A percentile compares a stretch with the other conserved stretches of the same genome.
Conservation (phyloP, 2,329 filamentous ascomycete genomes). For the Cyclaneusma minus region DNA sequence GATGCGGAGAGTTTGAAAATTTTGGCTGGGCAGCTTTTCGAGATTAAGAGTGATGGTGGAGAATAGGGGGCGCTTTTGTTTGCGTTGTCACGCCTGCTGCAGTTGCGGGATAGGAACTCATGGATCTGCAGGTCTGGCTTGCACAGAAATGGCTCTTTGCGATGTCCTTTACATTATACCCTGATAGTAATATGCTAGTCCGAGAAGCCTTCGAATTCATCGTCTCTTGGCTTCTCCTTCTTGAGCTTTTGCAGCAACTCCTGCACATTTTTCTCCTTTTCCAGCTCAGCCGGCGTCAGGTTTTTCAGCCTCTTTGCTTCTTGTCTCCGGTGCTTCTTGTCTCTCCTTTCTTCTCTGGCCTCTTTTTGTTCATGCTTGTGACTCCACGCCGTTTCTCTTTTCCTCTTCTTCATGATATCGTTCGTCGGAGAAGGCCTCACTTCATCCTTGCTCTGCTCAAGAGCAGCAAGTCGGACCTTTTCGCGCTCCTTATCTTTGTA, state of each 20-base stretch:
- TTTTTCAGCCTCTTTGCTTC: slow-evolving; percentile 46
- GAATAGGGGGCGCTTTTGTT: too few species aligned
- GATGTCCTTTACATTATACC: too few species aligned
- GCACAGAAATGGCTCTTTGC: too few species aligned
- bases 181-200: too few species aligned
- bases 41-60: slow-evolving; percentile 19
- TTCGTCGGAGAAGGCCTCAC: slow-evolving; percentile 21
- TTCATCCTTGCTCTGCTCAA: slow-evolving; percentile 31
- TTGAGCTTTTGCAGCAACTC: slow-evolving; percentile 50
- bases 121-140: too few species aligned
- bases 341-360: slow-evolving; percentile 41
- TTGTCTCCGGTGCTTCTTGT: slow-evolving; percentile 46
- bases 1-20: slow-evolving; percentile 34
- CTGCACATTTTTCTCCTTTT: slow-evolving; percentile 45
- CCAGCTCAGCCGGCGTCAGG: slow-evolving; percentile 58
- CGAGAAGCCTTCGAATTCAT: too few species aligned
- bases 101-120: too few species aligned
- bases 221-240: slow-evolving; percentile 24
- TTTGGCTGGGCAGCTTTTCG: slow-evolving; percentile 33
- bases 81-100: too few species aligned
- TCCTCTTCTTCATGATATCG: slow-evolving; percentile 35
- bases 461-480: slow-evolving; percentile 40
- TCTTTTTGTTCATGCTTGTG: slow-evolving; percentile 52
- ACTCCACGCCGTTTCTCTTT: slow-evolving; percentile 58
- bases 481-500: slow-evolving; percentile 63